Evolutionary conservation across 1,284 basidiomycete species (phyloP), one percentile per base, ranked within the genome.

Genomic region (Puccinia polysora): DNA sequence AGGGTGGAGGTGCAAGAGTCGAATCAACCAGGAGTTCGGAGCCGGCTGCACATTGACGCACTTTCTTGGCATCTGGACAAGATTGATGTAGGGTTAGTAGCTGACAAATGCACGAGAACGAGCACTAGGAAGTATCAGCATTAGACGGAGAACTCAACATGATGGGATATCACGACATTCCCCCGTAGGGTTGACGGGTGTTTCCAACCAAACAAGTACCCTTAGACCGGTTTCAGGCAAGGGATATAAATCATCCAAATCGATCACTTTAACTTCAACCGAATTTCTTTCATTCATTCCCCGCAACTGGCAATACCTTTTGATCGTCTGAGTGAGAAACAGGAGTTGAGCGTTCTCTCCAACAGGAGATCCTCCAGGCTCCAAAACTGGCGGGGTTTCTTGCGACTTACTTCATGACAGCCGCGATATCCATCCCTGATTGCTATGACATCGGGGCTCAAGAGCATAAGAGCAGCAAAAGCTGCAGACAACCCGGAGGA

Each of bases 1-100:
- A 82, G 0, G 91, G 92, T 4, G 92, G 92, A 32, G 92, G 93
- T 0, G 85, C 92, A 79, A 96, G 93, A 0, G 93, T 96, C 1
- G 91, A 85, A 78, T 94, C 91, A 12, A 93, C 82, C 0, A 88
- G 75, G 15, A 94, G 79, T 70, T 84, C 84, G 0, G 88, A 90
- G 4, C 88, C 88, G 7, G 52, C 38, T 2, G 65, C 23, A 30
- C 84, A 86, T 68, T 85, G 83, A 77, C 88, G 88, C 52, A 88
- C 82, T 86, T 90, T 77, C 25, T 75, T 70, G 1, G 45, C 65
- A 38, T 69, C 65, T 69, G 25, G 25, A 15, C 18, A 10, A 36
- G 12, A 10, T 23, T n/a, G 15, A 25, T 2, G 14, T 15, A 38
- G 4, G 52, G 20, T 14, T 60, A 43, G 25, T 10, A 20, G 23